Percentiles rank a stretch among this genome's conserved stretches.
These are phyloP conservation scores for Neofusicoccum sp. DNA, from an alignment of 2,329 filamentous ascomycete species.

Conservation along the genomic window DNA sequence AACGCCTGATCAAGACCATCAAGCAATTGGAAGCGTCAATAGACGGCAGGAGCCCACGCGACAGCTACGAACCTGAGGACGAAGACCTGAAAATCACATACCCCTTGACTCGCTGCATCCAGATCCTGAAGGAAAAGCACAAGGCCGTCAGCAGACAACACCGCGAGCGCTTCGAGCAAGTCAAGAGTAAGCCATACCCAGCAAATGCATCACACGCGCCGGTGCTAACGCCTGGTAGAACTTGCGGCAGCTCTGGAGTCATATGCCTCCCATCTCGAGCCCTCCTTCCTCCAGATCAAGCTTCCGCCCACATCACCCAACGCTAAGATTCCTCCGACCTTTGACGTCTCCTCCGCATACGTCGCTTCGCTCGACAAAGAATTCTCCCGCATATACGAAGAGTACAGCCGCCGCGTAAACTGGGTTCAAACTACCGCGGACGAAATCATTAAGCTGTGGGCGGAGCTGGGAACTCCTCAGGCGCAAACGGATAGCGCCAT, in stretches of 20 bases:
- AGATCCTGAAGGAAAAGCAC: slow-evolving; percentile 82
- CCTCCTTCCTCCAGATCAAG: slow-evolving; percentile 79
- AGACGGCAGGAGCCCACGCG: slow-evolving; percentile 67
- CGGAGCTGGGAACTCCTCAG: slow-evolving; percentile 89
- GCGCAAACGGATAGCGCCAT: slow-evolving; percentile 86
- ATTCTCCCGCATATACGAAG: slow-evolving; percentile 93
- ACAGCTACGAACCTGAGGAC: slow-evolving; percentile 64
- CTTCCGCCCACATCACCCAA: slow-evolving; percentile 80
- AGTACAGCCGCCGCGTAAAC: slow-evolving; percentile 81
- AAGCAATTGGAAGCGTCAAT: slow-evolving; percentile 91
- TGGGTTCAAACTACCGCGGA: slow-evolving; percentile 73
- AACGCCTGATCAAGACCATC: slow-evolving; percentile 79
- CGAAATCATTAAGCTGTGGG: slow-evolving; percentile 92
- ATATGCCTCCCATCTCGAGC: slow-evolving; percentile 92
- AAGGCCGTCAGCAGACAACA: slow-evolving; percentile 76
- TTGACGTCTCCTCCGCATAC: slow-evolving; percentile 90
- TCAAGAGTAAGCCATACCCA: slow-evolving; percentile 67
- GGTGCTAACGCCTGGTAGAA: slow-evolving; percentile 54
- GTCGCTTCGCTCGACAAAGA: slow-evolving; percentile 83
- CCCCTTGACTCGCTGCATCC: slow-evolving; percentile 77
- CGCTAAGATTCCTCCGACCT: slow-evolving; percentile 73
- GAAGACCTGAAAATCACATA: slow-evolving; percentile 75
- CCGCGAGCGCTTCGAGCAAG: slow-evolving; percentile 89
- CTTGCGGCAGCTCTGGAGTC: slow-evolving; percentile 91
- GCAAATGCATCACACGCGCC: too few species aligned